Evolutionary conservation across 1,284 basidiomycete species (phyloP).

Genomic region (Pascua guehoae): DNA sequence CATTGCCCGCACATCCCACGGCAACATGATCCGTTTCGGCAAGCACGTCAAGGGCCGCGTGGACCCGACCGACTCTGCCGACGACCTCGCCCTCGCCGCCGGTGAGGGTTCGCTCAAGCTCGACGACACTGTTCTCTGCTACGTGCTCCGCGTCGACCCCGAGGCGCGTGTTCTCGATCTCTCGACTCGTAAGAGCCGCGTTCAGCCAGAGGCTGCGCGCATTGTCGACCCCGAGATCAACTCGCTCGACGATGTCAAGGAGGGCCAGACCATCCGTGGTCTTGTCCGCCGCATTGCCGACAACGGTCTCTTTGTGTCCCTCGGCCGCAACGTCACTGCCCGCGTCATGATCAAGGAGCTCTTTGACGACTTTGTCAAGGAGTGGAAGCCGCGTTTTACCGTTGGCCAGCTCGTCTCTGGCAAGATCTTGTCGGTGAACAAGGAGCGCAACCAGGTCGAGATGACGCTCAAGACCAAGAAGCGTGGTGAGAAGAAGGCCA

Average conservation of each 20-base stretch:
- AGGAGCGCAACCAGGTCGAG: slow-evolving; percentile 71
- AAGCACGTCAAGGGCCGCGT: slow-evolving; percentile 67
- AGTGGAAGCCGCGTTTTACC: slow-evolving; percentile 83
- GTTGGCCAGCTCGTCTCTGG: slow-evolving; percentile 82
- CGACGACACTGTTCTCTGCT: slow-evolving; percentile 66
- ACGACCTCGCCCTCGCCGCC: slow-evolving; percentile 59
- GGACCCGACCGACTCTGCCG: slow-evolving; percentile 73
- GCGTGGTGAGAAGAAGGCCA: slow-evolving; percentile 50
- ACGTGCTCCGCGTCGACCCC: slow-evolving; percentile 65
- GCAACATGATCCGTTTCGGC: slow-evolving; percentile 71
- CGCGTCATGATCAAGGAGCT: slow-evolving; percentile 91
- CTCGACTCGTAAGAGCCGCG: slow-evolving; percentile 67
- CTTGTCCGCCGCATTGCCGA: slow-evolving; percentile 78
- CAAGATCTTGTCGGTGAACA: slow-evolving; percentile 70
- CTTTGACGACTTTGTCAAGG: slow-evolving; percentile 88
- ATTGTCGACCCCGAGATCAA: slow-evolving; percentile 66
- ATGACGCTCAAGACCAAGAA: slow-evolving; percentile 69
- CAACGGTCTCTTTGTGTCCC: slow-evolving; percentile 84
- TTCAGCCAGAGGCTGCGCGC: slow-evolving; percentile 51
- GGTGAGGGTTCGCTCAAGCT: slow-evolving; percentile 59
- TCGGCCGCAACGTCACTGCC: slow-evolving; percentile 78
- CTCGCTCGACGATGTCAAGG: slow-evolving; percentile 63
- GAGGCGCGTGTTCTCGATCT: slow-evolving; percentile 66
- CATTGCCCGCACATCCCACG: slow-evolving; percentile 61
- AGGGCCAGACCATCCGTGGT: slow-evolving; percentile 73